These are phyloP conservation scores for Mortierella sp. DNA, from an alignment of 371 early-diverging fungal genomes.

Conservation along the genomic window DNA sequence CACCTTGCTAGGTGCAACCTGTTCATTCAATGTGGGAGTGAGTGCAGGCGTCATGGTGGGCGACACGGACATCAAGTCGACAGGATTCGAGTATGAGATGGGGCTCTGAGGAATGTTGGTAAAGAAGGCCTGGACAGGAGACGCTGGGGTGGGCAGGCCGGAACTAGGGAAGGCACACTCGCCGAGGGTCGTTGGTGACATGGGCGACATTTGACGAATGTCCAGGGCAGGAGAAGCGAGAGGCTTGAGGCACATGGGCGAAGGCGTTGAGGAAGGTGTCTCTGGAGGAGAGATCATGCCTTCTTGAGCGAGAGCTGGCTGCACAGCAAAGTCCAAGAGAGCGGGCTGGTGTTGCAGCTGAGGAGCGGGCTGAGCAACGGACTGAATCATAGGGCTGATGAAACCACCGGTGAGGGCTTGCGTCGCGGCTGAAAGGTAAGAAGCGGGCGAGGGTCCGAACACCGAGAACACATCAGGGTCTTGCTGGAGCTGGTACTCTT, in stretches of 20 bases:
- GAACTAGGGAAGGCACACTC: neutral
- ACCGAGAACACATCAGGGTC: conserved; percentile 30
- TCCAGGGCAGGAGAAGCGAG: conserved; percentile 21
- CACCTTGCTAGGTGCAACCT: conserved; percentile 6
- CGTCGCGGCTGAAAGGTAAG: conserved; percentile 37
- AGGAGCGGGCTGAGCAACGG: conserved; percentile 25
- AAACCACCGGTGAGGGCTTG: conserved; percentile 24
- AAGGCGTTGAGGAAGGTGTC: conserved; percentile 47
- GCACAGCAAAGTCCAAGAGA: conserved; percentile 7
- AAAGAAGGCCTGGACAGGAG: conserved; percentile 72
- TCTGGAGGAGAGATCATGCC: conserved; percentile 44
- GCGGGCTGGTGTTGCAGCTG: conserved; percentile 11
- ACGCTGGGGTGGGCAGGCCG: conserved; percentile 56
- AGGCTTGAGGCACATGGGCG: conserved; percentile 46
- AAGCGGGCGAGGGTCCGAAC: conserved; percentile 23
- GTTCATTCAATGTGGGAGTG: neutral
- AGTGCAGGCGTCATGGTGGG: conserved; percentile 54
- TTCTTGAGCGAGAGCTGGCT: conserved; percentile 28
- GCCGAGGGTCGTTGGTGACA: conserved; percentile 25
- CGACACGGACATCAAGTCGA: conserved; percentile 54
- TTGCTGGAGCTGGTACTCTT: conserved; percentile 46
- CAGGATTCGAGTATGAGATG: neutral
- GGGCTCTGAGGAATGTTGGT: conserved; percentile 52
- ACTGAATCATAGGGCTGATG: conserved; percentile 60
- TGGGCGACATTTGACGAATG: conserved; percentile 18